These are phyloP conservation scores for Hypoxylon lenormandii DNA, from an alignment of 495 filamentous ascomycete species.

Conservation along the genomic window DNA sequence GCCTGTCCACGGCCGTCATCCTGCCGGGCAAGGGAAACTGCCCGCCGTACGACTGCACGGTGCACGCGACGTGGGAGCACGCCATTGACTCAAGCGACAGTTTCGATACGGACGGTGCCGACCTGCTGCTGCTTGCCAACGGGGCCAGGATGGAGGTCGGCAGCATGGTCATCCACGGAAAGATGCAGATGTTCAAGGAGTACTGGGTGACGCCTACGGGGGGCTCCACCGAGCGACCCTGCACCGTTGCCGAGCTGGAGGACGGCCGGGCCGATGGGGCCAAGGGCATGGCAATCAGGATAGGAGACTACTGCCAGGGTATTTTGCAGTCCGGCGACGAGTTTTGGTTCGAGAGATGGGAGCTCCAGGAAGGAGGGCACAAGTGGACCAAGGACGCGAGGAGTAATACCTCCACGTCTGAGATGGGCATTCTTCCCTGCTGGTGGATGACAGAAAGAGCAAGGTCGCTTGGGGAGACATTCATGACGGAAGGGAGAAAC, in stretches of 20 bases:
- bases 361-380: not conserved
- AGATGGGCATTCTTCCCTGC: slow-evolving; percentile 7
- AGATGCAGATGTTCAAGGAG: slow-evolving; percentile 25
- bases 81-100: slow-evolving; percentile 10
- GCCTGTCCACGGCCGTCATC: not conserved
- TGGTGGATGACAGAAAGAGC: slow-evolving; percentile 1
- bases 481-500: not conserved
- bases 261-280: not conserved
- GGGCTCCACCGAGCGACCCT: not conserved
- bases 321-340: slow-evolving; percentile 11
- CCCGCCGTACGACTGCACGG: slow-evolving; percentile 13
- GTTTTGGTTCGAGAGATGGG: slow-evolving; percentile 21
- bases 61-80: slow-evolving; percentile 16
- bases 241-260: not conserved
- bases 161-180: slow-evolving; percentile 4
- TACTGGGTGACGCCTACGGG: slow-evolving; percentile 10
- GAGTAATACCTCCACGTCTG: not conserved
- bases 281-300: slow-evolving; percentile 17
- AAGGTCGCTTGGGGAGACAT: not conserved
- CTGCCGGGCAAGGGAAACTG: slow-evolving; percentile 1
- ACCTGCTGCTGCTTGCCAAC: slow-evolving; percentile 9
- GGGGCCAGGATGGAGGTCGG: slow-evolving; percentile 13
- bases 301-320: slow-evolving; percentile 16
- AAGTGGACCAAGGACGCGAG: slow-evolving; percentile 5
- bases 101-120: slow-evolving; percentile 14